Percentiles rank a stretch among this genome's conserved stretches.
phyloP scores from a whole-genome alignment of 805 yeast genomes.

The Sugiyamaella smithiae region DNA sequence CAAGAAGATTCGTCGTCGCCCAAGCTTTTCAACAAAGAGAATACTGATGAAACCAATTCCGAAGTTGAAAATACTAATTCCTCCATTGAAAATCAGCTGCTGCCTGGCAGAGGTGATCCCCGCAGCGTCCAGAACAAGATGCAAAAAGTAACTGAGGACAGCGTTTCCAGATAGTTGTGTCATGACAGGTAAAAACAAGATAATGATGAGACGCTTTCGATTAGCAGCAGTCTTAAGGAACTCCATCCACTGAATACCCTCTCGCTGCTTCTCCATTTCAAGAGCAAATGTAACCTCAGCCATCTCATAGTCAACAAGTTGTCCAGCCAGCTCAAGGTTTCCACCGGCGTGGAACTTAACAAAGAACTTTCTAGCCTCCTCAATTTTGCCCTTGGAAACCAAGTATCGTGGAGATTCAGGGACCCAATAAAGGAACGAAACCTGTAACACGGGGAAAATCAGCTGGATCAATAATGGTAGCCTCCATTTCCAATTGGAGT shows the following conservation, averaged over 20 bases:
- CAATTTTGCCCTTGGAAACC: slow-evolving; percentile 39
- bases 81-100: slow-evolving; percentile 17
- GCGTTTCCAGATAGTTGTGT: slow-evolving; percentile 20
- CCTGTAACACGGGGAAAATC: slow-evolving; percentile 1
- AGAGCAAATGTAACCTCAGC: slow-evolving; percentile 1
- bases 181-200: slow-evolving; percentile 10
- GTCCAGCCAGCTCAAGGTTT: slow-evolving; percentile 15
- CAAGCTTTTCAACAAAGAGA: slow-evolving; percentile 8
- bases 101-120: slow-evolving; percentile 42
- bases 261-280: background rate
- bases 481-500: slow-evolving; percentile 10
- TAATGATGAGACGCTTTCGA: slow-evolving; percentile 11
- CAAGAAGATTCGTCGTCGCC: slow-evolving; percentile 3
- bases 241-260: slow-evolving; percentile 1
- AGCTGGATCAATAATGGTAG: slow-evolving; percentile 3
- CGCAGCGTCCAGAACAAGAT: slow-evolving; percentile 50
- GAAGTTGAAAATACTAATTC: slow-evolving; percentile 10
- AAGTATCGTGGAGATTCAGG: slow-evolving; percentile 16
- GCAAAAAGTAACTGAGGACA: slow-evolving; percentile 41
- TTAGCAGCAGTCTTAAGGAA: slow-evolving; percentile 8
- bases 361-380: slow-evolving; percentile 39
- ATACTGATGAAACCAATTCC: slow-evolving; percentile 10
- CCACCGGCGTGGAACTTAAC: slow-evolving; percentile 18
- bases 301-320: slow-evolving; percentile 15
- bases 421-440: background rate